phyloP scores from a whole-genome alignment of 129 eudicot genomes.

The Tagetes patula region DNA sequence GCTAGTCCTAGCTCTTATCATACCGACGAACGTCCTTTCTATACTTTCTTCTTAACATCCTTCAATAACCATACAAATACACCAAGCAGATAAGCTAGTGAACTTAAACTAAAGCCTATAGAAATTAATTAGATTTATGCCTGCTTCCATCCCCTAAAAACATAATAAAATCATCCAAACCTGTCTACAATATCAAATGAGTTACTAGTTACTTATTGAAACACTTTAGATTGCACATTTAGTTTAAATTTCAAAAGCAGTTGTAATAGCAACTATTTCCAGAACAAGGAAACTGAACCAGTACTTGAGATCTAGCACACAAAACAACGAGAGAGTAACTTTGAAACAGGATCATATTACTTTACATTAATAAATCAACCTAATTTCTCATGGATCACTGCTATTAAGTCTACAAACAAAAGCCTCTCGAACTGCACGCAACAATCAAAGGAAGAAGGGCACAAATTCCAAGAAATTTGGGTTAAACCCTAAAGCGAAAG shows the following conservation, averaged over 20 bases:
- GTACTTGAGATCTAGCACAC: conserved; percentile 28
- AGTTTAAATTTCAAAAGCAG: conserved; percentile 19
- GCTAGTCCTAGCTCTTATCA: neutral
- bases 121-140: conserved; percentile 11
- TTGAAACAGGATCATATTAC: conserved; percentile 25
- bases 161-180: neutral
- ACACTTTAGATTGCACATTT: conserved; percentile 17
- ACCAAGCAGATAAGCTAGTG: neutral
- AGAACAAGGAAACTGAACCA: conserved; percentile 2
- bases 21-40: neutral
- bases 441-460: neutral
- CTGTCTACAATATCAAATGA: neutral
- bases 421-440: neutral
- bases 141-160: neutral
- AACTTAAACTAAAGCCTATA: neutral
- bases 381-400: conserved; percentile 20
- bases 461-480: conserved; percentile 17
- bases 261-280: conserved; percentile 3
- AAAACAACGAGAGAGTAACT: conserved; percentile 1
- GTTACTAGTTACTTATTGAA: neutral
- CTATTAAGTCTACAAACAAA: conserved; percentile 12
- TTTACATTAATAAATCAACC: conserved; percentile 10
- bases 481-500: conserved; percentile 25
- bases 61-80: neutral
- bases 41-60: neutral